These are phyloP conservation scores for Mycena galopus DNA, from an alignment of 768 basidiomycete genomes.

Conservation along the genomic window DNA sequence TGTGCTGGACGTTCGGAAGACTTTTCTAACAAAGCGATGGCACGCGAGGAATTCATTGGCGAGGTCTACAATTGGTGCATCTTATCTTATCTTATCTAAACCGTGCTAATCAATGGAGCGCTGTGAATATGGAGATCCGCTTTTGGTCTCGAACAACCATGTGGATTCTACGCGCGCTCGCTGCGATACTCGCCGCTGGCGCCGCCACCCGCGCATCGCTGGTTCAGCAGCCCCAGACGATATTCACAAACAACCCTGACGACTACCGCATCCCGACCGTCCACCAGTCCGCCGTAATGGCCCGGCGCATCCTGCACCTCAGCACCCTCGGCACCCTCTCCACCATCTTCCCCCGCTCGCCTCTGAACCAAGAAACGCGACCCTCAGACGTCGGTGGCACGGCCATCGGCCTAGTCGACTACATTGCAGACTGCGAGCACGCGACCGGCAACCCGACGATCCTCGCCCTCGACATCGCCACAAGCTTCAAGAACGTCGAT, in stretches of 20 bases:
- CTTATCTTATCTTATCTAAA: no score
- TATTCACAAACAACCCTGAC: neutral
- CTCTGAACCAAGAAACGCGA: neutral
- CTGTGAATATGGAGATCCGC: no score
- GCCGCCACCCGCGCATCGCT: neutral
- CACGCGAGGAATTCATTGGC: no score
- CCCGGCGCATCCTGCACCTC: conserved; percentile 20
- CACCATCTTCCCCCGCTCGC: conserved; percentile 7
- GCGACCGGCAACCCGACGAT: conserved; percentile 12
- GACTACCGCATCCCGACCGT: conserved; percentile 13
- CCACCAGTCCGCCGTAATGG: conserved; percentile 17
- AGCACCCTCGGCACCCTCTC: conserved; percentile 9
- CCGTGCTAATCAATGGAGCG: no score
- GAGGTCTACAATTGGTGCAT: no score
- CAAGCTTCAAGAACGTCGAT: conserved; percentile 20
- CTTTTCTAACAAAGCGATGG: no score
- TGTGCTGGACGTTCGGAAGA: no score
- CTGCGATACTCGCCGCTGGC: no score
- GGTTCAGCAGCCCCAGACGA: neutral
- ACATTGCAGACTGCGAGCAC: conserved; percentile 21
- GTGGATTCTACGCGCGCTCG: no score
- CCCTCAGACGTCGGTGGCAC: conserved; percentile 3
- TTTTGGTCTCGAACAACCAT: no score
- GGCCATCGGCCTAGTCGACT: conserved; percentile 3
- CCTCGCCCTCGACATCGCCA: conserved; percentile 12